phyloP scores from a whole-genome alignment of 192 early-diverging fungal genomes.

The Chytriomyces confervae region DNA sequence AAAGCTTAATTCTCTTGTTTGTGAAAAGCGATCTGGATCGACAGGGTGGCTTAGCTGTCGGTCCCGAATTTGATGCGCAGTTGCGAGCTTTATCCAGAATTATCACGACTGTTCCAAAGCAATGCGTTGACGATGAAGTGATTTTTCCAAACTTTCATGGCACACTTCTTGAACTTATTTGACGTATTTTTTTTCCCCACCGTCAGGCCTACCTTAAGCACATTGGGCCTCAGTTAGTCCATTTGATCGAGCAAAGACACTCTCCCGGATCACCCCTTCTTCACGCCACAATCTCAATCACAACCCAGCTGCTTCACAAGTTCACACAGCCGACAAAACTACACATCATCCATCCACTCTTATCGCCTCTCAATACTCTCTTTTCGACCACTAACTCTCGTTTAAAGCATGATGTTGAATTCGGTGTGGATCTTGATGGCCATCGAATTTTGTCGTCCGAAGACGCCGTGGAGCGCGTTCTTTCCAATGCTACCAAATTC shows the following conservation, averaged over 20 bases:
- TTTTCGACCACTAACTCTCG: neutral
- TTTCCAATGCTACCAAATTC: conserved; percentile 4
- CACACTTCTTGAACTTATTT: conserved; percentile 49
- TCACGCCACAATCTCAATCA: conserved; percentile 56
- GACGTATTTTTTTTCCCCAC: neutral
- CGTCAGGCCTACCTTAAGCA: neutral
- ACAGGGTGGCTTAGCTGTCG: neutral
- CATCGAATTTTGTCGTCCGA: conserved; percentile 33
- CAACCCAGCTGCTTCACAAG: conserved; percentile 56
- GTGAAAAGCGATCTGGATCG: neutral
- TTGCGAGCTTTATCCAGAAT: conserved; percentile 5
- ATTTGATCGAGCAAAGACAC: no score
- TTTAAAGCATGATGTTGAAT: neutral
- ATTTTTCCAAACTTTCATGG: conserved; percentile 58
- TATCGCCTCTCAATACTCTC: conserved; percentile 12
- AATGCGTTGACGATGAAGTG: conserved; percentile 27
- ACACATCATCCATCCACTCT: conserved; percentile 55
- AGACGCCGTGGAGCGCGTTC: neutral
- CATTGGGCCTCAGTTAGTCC: no score
- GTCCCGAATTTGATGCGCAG: neutral
- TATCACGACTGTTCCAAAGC: conserved; percentile 8
- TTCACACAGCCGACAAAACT: conserved; percentile 52
- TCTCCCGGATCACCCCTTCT: neutral
- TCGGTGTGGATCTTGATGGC: conserved; percentile 37
- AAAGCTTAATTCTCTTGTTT: neutral